phyloP scores from a whole-genome alignment of 768 basidiomycete species.

The Xanthoconium stramineum region DNA sequence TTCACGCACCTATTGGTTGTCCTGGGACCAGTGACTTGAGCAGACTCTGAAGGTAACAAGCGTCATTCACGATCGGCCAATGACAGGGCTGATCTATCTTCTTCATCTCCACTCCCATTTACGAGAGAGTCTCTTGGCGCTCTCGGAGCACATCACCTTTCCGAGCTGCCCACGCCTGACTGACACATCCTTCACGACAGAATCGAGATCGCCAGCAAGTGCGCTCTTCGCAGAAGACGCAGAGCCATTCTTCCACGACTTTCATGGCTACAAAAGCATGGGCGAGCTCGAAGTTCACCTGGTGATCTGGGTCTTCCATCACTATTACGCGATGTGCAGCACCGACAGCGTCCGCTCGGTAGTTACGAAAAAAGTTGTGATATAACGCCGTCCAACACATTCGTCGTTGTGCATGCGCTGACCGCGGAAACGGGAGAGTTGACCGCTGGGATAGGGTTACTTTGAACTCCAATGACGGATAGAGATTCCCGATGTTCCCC shows the following conservation, averaged over 20 bases:
- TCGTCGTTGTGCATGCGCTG: constrained; percentile 38
- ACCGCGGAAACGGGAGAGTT: constrained; percentile 30
- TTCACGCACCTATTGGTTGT: background rate
- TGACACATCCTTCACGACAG: too few relatives aligned
- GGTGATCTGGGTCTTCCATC: constrained; percentile 7
- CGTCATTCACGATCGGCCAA: constrained; percentile 17
- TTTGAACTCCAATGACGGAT: constrained; percentile 37
- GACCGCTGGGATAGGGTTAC: constrained; percentile 20
- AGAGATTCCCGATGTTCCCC: constrained; percentile 47
- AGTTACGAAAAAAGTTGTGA: constrained; percentile 19
- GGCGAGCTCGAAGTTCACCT: background rate
- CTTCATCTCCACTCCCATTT: constrained; percentile 16
- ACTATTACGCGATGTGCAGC: constrained; percentile 25
- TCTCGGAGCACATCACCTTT: too few relatives aligned
- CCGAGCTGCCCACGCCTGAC: background rate
- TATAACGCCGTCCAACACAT: constrained; percentile 50
- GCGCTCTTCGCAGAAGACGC: too few relatives aligned
- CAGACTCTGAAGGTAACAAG: background rate
- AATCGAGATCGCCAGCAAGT: too few relatives aligned
- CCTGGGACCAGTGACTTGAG: too few relatives aligned
- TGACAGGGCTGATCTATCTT: constrained; percentile 1
- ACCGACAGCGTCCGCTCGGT: constrained; percentile 20
- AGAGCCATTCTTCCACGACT: too few relatives aligned
- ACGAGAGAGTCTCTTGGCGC: background rate
- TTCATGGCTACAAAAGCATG: constrained; percentile 31